phyloP scores from a whole-genome alignment of 2,329 filamentous ascomycete species.

The Colletotrichum horii region DNA sequence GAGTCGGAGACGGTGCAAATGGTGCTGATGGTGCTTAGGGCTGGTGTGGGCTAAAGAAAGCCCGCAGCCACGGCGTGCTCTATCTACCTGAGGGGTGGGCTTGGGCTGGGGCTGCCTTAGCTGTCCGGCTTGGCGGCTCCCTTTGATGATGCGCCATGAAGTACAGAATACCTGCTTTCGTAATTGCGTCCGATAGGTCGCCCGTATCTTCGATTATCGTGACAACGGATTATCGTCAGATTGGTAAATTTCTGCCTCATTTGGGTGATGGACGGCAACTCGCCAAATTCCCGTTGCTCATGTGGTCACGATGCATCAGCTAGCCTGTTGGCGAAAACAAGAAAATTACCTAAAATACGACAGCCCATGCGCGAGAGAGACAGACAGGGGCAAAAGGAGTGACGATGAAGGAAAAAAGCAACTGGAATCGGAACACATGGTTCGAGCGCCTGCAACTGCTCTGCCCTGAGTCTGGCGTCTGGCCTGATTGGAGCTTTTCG shows the following conservation, averaged over 20 bases:
- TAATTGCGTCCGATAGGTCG: neutral
- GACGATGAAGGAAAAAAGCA: neutral
- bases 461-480: neutral
- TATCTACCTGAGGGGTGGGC: neutral
- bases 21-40: neutral
- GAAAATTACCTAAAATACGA: neutral
- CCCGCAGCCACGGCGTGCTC: neutral
- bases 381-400: neutral
- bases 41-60: neutral
- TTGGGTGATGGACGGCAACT: neutral
- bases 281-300: neutral
- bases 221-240: neutral
- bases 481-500: neutral
- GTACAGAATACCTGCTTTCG: neutral
- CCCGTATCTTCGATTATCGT: neutral
- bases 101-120: too few species aligned
- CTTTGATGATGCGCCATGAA: neutral
- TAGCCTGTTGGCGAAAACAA: neutral
- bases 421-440: slow-evolving; percentile 9
- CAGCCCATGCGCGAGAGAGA: neutral
- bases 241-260: neutral
- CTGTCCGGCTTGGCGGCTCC: neutral
- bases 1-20: neutral
- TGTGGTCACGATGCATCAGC: neutral
- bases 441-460: slow-evolving; percentile 17